Evolutionary conservation across 805 yeast species (phyloP), one percentile per base, ranked within the genome.

Genomic region (Saccharomycopsis schoenii): DNA sequence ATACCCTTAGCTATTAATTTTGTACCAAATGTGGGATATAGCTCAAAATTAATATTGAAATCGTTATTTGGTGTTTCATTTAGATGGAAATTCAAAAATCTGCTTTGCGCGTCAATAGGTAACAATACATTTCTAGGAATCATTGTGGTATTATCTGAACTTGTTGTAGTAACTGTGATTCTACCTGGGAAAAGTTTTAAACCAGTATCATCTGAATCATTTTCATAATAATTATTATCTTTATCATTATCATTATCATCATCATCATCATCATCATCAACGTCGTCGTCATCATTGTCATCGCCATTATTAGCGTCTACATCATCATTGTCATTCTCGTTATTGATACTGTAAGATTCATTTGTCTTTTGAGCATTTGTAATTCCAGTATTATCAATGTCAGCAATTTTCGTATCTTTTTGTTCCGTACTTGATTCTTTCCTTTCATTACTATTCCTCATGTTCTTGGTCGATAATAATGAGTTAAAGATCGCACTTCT

Each of bases 21-120:
- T 0, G 98, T 91, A 25, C 99, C 99, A 74, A 90, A 94, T 8
- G 93, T 88, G 0, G 99, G 97, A 72, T 86, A 92, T 12, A 94
- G 81, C 71, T 94, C 98, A 69, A 92, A 87, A 68, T 89, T 96
- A 59, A 92, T 81, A 36, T 83, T 76, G 68, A 91, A 89, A 52
- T 80, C 82, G 14, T 50, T 50, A 19, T 52, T 55, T 15, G 36
- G 47, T 5, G 58, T n/a, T 25, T 85, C 82, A 15, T 88, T 84
- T 60, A 91, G 81, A 72, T 92, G 97, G 74, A 93, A 93, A 4
- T 92, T 85, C 63, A 89, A 82, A 39, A 83, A 81, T 41, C 78
- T 74, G 56, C 84, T 82, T 57, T 83, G 85, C 42, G 79, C 80
- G 60, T 86, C 90, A 3, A 89, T 79, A 0, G 98, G 97, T 25